Evolutionary conservation across 2,329 filamentous ascomycete genomes (phyloP), one percentile per base, ranked within the genome.

Genomic region (Colletotrichum paranaense): DNA sequence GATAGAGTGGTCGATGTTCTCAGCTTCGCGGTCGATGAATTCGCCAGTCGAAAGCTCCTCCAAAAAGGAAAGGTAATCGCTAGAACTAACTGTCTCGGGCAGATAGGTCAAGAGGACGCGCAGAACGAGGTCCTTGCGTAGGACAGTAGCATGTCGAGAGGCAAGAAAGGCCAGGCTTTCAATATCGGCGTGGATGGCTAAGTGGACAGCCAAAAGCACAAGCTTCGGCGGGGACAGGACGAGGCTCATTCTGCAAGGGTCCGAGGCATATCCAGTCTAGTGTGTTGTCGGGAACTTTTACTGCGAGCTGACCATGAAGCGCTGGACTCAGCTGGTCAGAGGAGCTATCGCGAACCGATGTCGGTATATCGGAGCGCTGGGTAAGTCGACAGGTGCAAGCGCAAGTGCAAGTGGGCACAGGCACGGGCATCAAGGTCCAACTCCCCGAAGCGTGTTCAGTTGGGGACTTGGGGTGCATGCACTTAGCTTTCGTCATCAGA

Each of bases 51-150:
- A 86, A 73, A 95, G 83, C 65, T 90, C 87, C 76, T 88, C 82
- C 22, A 95, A 79, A 64, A 94, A 88, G 16, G 84, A 84, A 22
- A 90, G 84, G 79, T 95, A 95, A 58, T 85, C 80, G n/a, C 82
- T 82, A 5, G 94, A 91, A 5, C 89, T 88, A 5, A 91, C 79
- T 56, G 89, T 92, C 81, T 96, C 94, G 30, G 95, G 94, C 1
- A 97, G 87, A 79, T 92, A 94, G 24, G 92, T 94, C 58, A 97
- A 87, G 26, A 97, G 83, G 66, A 97, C 91, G 57, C 92, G 91
- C 71, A 97, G 86, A 28, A 94, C 80, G 16, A 95, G 84, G 69
- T 93, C 90, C 57, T 89, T 87, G 32, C 88, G 86, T 67, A 97
- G 85, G 49, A 92, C 86, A 67, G 88, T 84, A 66, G 83, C 82